Evolutionary conservation across 2,329 filamentous ascomycete species (phyloP).

Genomic region (Fusarium sp.): DNA sequence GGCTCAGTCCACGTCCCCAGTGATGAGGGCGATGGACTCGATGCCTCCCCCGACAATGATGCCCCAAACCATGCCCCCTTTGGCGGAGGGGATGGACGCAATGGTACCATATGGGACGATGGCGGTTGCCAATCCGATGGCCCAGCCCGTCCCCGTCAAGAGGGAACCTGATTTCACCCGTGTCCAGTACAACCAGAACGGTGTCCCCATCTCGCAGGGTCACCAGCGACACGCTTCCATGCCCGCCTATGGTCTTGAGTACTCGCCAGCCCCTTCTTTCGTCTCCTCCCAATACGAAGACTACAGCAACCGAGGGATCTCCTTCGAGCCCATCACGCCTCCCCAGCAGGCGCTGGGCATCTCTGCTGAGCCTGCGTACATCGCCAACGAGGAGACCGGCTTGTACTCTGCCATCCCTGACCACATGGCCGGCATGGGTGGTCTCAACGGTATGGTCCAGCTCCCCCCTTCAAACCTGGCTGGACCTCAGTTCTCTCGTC

Average conservation of each 20-base stretch:
- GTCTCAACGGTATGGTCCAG: slow-evolving; percentile 90
- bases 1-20: slow-evolving; percentile 86
- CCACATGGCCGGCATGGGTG: slow-evolving; percentile 76
- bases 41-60: slow-evolving; percentile 95
- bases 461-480: slow-evolving; percentile 87
- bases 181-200: slow-evolving; percentile 92
- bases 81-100: slow-evolving; percentile 75
- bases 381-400: slow-evolving; percentile 97
- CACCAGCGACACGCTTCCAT: slow-evolving; percentile 98
- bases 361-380: slow-evolving; percentile 91
- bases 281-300: slow-evolving; percentile 99
- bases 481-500: slow-evolving; percentile 81
- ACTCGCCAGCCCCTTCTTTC: slow-evolving; percentile 97
- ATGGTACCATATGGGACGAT: slow-evolving; percentile 78
- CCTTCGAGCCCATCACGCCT: slow-evolving; percentile 96
- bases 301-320: slow-evolving; percentile 95
- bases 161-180: slow-evolving; percentile 86
- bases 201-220: slow-evolving; percentile 82
- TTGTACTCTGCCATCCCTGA: slow-evolving; percentile 96
- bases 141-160: slow-evolving; percentile 80
- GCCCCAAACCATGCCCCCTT: slow-evolving; percentile 66
- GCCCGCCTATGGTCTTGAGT: slow-evolving; percentile 94
- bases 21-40: slow-evolving; percentile 89
- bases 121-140: slow-evolving; percentile 75
- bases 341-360: slow-evolving; percentile 89